Evolutionary conservation across 768 basidiomycete genomes (phyloP), one percentile per base, ranked within the genome.

Genomic region (Hygrocybe coccinea): DNA sequence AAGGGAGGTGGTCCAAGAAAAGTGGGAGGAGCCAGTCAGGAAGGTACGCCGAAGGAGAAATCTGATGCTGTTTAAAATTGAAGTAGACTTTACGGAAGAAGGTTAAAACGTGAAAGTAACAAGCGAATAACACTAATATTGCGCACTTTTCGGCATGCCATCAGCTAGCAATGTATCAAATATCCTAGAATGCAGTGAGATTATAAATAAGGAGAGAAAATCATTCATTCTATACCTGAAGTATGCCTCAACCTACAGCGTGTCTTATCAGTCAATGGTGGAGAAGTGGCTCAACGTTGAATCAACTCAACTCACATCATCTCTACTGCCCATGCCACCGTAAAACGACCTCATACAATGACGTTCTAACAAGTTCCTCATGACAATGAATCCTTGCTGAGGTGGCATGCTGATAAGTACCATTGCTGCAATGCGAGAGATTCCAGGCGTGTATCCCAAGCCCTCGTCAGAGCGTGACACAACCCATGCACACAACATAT

Each of bases 41-140:
- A 14, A 95, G 76, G 73, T 95, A 95, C n/a, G 84, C 79, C 2
- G 84, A 74, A 1, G 93, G 92, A 1, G 91, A 87, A 64, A 95
- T 82, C 59, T 93, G 90, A 66, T 94, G 90, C 63, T 93, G 90
- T 67, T 94, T 92, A 72, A 95, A 94, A 72, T 94, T 94, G 73
- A 92, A 90, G 68, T 92, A 94, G 59, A 95, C 91, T 93, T 46
- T 12, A 54, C 29, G 46, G 36, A 56, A 52, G 12, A 17, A 12
- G 36, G 14, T 17, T 55, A 49, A 19, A 56, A 43, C 15, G 38
- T 12, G 25, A 43, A 15, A 52, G 29, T 8, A 47, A 12, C 24
- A 24, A 37, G 2, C 35, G 50, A 38, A 34, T 9, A 36, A 5
- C 25, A 3, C 24, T 21, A 41, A 15, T 36, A 45, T 50, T 34